Evolutionary conservation across 345 rosid species (phyloP).

Genomic region (Eucalyptus marginata): DNA sequence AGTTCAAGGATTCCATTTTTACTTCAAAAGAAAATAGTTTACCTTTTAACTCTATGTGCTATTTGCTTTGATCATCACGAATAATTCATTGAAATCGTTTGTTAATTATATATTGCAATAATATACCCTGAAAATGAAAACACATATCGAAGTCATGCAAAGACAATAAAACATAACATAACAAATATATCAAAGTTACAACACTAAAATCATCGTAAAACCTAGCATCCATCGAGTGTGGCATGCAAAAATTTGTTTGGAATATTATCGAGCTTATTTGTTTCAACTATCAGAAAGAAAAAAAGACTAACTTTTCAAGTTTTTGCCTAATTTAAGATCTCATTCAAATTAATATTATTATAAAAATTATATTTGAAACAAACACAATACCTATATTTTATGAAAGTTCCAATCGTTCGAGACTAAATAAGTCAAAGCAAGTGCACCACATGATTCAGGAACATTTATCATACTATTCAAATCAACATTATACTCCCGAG

Average conservation of each 20-base stretch:
- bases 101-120: neutral
- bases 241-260: neutral
- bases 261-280: too few relatives aligned
- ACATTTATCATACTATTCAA: rapidly evolving
- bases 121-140: rapidly evolving
- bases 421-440: neutral
- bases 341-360: neutral
- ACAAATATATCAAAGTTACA: neutral
- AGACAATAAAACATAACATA: neutral
- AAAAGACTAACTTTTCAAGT: neutral
- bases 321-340: neutral
- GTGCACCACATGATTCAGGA: rapidly evolving
- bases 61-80: neutral
- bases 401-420: neutral
- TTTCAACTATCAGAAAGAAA: too few relatives aligned
- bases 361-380: neutral
- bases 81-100: neutral
- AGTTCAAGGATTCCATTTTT: neutral
- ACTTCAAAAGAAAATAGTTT: neutral
- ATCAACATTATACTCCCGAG: rapidly evolving
- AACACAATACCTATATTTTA: too few relatives aligned
- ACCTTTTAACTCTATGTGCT: neutral
- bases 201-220: neutral
- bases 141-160: neutral
- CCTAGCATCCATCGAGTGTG: neutral